Conservation (phyloP, 2,329 filamentous ascomycete genomes). For the Aspergillus carbonarius region DNA sequence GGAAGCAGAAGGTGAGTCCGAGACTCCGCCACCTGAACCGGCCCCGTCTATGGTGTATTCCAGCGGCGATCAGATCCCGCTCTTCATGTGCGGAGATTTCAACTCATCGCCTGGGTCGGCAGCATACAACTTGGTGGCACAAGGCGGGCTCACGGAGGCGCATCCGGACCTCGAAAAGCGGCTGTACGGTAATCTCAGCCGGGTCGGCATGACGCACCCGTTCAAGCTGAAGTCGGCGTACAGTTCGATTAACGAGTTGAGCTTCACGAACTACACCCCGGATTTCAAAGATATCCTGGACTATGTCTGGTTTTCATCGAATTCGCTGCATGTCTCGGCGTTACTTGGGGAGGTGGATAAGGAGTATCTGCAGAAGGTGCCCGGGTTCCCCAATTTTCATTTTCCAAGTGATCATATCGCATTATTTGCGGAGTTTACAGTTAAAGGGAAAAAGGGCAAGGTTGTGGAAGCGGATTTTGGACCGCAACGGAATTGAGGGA, state of each 20-base stretch:
- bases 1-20: conserved; percentile 49
- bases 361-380: conserved; percentile 79
- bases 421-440: conserved; percentile 82
- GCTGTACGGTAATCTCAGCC: conserved; percentile 90
- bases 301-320: conserved; percentile 97
- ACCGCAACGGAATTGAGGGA: conserved; percentile 42
- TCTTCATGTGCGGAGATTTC: conserved; percentile 92
- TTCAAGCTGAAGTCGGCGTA: conserved; percentile 94
- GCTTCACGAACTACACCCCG: conserved; percentile 96
- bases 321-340: conserved; percentile 78
- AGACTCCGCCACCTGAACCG: conserved; percentile 55
- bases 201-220: conserved; percentile 87
- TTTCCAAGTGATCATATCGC: conserved; percentile 92
- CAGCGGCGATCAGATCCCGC: conserved; percentile 80
- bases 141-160: conserved; percentile 72
- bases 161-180: conserved; percentile 77
- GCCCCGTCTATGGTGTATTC: conserved; percentile 84
- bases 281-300: conserved; percentile 91
- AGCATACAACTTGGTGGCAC: conserved; percentile 84
- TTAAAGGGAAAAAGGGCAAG: conserved; percentile 85
- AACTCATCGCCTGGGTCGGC: conserved; percentile 86
- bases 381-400: conserved; percentile 90
- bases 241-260: conserved; percentile 76
- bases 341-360: conserved; percentile 84
- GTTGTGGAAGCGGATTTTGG: conserved; percentile 64